A percentile compares a stretch with the other conserved stretches of the same genome.
Conservation (phyloP, 2,329 filamentous ascomycete species). For the Cercospora brassicicola region DNA sequence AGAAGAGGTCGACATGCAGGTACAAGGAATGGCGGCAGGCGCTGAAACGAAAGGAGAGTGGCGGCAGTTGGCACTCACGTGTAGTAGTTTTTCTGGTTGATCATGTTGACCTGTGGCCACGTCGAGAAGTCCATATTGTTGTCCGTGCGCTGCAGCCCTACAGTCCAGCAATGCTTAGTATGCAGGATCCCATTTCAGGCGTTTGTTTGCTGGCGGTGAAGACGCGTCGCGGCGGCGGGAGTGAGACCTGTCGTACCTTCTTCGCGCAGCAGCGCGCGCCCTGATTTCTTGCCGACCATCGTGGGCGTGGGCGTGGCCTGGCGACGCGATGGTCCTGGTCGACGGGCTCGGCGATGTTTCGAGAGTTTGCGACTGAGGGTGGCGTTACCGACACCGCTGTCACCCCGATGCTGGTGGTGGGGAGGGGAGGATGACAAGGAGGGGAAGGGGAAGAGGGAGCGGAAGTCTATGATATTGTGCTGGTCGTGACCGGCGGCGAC, state of each 20-base stretch:
- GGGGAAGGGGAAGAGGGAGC: not conserved
- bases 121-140: conserved; percentile 95
- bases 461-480: not conserved
- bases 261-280: conserved; percentile 61
- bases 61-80: conserved; percentile 61
- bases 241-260: conserved; percentile 48
- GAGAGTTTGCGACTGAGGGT: conserved; percentile 7
- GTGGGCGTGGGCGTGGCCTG: not conserved
- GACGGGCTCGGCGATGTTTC: not conserved
- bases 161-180: conserved; percentile 22
- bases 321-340: not conserved
- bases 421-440: not conserved
- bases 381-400: not conserved
- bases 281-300: conserved; percentile 68
- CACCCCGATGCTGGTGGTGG: not conserved
- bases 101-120: conserved; percentile 89
- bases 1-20: conserved; percentile 3
- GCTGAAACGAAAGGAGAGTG: not conserved
- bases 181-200: conserved; percentile 27
- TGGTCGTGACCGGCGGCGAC: not conserved
- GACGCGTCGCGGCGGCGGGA: conserved; percentile 11
- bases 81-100: conserved; percentile 99
- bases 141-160: conserved; percentile 92
- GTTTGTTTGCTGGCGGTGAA: conserved; percentile 23
- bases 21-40: not conserved